Base-by-base conservation (phyloP, 306 rosid genomes). In the Vigna mungo region DNA sequence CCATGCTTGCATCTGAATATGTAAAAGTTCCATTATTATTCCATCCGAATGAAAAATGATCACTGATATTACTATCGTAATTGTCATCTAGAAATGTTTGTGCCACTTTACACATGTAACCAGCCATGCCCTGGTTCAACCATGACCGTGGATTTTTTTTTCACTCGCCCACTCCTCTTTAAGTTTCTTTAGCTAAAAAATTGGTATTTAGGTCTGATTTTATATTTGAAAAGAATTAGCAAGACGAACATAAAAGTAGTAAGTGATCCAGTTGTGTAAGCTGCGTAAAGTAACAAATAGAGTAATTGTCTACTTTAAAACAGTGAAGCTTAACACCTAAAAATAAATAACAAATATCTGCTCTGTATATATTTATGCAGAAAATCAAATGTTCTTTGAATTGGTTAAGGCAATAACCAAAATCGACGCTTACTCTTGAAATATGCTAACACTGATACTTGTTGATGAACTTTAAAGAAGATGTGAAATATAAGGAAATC, bases 1-100 rank as follows among this genome's bases (percentile, higher is more conserved):
- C 99, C 99, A 84, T 67, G 96, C 97, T 85, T 95, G 99, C 81
- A 88, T 84, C 97, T 88, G 63, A 53, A 80, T 73, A 72, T 59
- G 64, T 41, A 75, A 59, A 84, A 66, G 12, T 59, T 46, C 37
- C 69, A 58, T 37, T 43, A 46, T 82, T 54, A 60, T 30, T 77
- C 47, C 55, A 73, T 71, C 54, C 23, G 30, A 56, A 82, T 78
- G 79, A 75, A 36, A 59, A 76, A 54, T 3, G 12, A 56, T 85
- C 30, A 72, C 52, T 63, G 72, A 51, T 71, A 63, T 15, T 53
- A 44, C 36, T 43, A 32, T 44, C 61, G 39, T 20, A 14, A 61
- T 73, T 66, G 55, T 4, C 25, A 44, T 34, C 72, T 39, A 36
- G 56, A 74, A 39, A 74, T 37, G 66, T 54, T 6, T 21, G n/a